phyloP scores from a whole-genome alignment of 495 filamentous ascomycete genomes.

The Staphylotrichum tortipilum region DNA sequence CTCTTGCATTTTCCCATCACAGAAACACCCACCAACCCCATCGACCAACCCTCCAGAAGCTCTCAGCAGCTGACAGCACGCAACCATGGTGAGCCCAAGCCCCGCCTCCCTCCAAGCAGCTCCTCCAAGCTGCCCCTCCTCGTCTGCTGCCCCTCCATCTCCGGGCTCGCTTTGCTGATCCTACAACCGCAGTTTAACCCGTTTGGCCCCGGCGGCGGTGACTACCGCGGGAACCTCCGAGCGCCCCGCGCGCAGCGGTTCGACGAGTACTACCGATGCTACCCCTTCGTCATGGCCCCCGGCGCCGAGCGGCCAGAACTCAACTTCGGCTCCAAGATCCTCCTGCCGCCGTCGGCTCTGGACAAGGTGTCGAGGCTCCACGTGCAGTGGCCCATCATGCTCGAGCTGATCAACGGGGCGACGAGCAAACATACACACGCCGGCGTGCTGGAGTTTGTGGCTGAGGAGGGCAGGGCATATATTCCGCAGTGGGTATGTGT shows the following conservation, averaged over 20 bases:
- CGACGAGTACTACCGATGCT: conserved; percentile 96
- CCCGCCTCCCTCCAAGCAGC: neutral
- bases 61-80: neutral
- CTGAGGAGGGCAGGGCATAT: conserved; percentile 94
- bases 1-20: too few species aligned
- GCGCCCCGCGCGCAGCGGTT: conserved; percentile 50
- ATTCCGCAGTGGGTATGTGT: conserved; percentile 87
- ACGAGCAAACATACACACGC: conserved; percentile 75
- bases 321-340: conserved; percentile 95
- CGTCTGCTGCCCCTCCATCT: too few species aligned
- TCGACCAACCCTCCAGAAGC: neutral
- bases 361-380: conserved; percentile 95
- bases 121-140: too few species aligned
- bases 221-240: conserved; percentile 38
- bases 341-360: conserved; percentile 87
- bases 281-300: conserved; percentile 89
- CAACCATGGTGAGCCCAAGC: neutral
- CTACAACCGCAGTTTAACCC: conserved; percentile 21
- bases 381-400: conserved; percentile 94
- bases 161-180: conserved; percentile 13
- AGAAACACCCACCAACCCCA: neutral
- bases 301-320: conserved; percentile 81
- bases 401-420: conserved; percentile 84
- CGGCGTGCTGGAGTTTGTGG: conserved; percentile 93
- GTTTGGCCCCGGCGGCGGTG: conserved; percentile 38